Conservation (phyloP, 1,284 basidiomycete species). For the Apiotrichum brassicae region DNA sequence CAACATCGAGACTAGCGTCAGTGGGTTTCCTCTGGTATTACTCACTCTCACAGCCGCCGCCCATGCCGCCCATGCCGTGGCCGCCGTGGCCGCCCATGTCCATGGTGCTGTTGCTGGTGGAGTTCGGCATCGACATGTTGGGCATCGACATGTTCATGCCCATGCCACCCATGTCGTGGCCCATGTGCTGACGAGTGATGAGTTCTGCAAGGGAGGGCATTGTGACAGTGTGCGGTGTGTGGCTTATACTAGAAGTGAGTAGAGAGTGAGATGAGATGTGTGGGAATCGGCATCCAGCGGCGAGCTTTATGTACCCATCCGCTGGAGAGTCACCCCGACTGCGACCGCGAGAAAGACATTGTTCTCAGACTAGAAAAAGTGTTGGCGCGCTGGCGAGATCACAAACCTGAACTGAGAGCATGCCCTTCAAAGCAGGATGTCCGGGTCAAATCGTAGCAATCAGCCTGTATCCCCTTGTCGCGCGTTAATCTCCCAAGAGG, state of each 20-base stretch:
- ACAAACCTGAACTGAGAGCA: no score
- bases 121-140: neutral
- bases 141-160: neutral
- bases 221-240: neutral
- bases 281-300: neutral
- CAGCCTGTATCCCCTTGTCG: no score
- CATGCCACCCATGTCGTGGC: conserved; percentile 2
- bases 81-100: conserved; percentile 17
- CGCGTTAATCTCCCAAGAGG: no score
- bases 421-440: no score
- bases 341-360: no score
- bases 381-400: no score
- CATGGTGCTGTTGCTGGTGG: neutral
- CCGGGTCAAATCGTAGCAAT: no score
- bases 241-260: no score
- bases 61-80: neutral
- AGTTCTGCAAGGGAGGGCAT: neutral
- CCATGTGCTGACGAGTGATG: neutral
- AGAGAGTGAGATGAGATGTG: neutral
- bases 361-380: no score
- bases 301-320: neutral
- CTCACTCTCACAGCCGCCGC: conserved; percentile 26
- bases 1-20: conserved; percentile 41
- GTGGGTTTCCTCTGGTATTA: neutral
- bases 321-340: no score